Evolutionary conservation across 768 basidiomycete species (phyloP).

Genomic region (Russula foetens): DNA sequence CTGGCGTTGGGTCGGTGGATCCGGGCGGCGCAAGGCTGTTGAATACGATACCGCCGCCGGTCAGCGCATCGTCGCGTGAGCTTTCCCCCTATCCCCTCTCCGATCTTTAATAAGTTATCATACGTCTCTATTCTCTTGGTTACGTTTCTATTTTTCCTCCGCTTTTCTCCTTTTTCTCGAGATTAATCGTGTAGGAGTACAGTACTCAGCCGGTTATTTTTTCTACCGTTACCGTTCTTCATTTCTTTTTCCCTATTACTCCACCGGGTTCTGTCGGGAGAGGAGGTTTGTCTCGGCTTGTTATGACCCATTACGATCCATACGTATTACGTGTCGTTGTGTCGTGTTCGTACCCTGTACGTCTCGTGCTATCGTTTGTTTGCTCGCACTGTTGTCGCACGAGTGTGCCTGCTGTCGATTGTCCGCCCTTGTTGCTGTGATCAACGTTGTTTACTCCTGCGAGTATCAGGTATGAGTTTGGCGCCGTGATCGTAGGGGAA

Average conservation of each 20-base stretch:
- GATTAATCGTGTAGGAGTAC: slow-evolving; percentile 7
- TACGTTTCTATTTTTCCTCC: background rate
- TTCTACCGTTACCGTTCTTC: background rate
- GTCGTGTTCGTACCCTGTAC: slow-evolving; percentile 11
- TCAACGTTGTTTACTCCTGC: background rate
- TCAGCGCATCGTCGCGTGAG: slow-evolving; percentile 20
- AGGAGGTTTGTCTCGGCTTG: background rate
- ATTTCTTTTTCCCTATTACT: background rate
- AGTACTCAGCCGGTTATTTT: background rate
- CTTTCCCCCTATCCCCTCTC: no score
- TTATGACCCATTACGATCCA: slow-evolving; percentile 10
- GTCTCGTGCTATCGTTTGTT: slow-evolving; percentile 14
- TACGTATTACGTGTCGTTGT: slow-evolving; percentile 3
- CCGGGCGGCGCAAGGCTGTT: slow-evolving; percentile 14
- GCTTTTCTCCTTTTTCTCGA: background rate
- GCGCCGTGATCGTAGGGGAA: no score
- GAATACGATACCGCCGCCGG: slow-evolving; percentile 19
- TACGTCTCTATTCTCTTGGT: slow-evolving; percentile 10
- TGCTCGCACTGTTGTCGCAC: slow-evolving; percentile 4
- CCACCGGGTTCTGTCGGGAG: background rate
- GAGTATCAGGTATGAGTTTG: no score
- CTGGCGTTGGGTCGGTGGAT: slow-evolving; percentile 83
- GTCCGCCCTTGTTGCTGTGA: background rate
- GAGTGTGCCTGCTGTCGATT: background rate
- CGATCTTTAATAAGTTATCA: slow-evolving; percentile 12